A percentile compares a stretch with the other conserved stretches of the same genome.
These are phyloP conservation scores for Fusarium euwallaceae DNA, from an alignment of 2,329 filamentous ascomycete species.

Conservation along the genomic window DNA sequence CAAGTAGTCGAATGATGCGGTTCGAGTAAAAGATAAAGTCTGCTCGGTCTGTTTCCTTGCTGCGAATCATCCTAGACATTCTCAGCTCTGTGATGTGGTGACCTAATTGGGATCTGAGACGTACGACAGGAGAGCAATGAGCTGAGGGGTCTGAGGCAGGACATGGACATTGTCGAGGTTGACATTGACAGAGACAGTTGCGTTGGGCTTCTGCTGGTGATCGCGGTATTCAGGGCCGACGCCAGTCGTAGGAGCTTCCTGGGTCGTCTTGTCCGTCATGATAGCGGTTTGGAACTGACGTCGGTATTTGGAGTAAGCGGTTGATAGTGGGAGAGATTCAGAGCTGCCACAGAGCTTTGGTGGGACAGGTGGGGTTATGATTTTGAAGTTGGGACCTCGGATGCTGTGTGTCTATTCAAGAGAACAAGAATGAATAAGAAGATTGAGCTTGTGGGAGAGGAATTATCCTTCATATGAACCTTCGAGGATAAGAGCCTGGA, in stretches of 20 bases:
- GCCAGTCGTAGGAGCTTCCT: constrained; percentile 64
- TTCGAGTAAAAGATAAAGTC: constrained; percentile 99
- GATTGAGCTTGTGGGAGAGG: constrained; percentile 31
- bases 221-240: constrained; percentile 86
- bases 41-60: constrained; percentile 88
- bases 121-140: constrained; percentile 97
- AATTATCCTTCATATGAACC: constrained; percentile 31
- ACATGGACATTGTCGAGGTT: constrained; percentile 89
- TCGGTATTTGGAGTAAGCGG: constrained; percentile 15
- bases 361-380: constrained; percentile 12
- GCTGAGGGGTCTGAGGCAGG: constrained; percentile 91
- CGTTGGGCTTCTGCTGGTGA: constrained; percentile 82
- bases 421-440: constrained; percentile 11
- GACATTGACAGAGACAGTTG: constrained; percentile 88
- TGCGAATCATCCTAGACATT: constrained; percentile 87
- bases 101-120: constrained; percentile 55
- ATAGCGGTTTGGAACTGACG: constrained; percentile 29
- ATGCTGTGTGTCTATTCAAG: not conserved
- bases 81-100: constrained; percentile 39
- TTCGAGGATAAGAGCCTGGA: constrained; percentile 37
- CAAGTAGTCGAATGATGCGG: constrained; percentile 93
- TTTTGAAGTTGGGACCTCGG: constrained; percentile 2
- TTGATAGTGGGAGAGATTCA: constrained; percentile 22
- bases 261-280: constrained; percentile 45
- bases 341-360: constrained; percentile 14